A percentile compares a stretch with the other conserved stretches of the same genome.
These are phyloP conservation scores for Phytophthora chlamydospora DNA, from an alignment of 352 stramenopile species.

Conservation along the genomic window DNA sequence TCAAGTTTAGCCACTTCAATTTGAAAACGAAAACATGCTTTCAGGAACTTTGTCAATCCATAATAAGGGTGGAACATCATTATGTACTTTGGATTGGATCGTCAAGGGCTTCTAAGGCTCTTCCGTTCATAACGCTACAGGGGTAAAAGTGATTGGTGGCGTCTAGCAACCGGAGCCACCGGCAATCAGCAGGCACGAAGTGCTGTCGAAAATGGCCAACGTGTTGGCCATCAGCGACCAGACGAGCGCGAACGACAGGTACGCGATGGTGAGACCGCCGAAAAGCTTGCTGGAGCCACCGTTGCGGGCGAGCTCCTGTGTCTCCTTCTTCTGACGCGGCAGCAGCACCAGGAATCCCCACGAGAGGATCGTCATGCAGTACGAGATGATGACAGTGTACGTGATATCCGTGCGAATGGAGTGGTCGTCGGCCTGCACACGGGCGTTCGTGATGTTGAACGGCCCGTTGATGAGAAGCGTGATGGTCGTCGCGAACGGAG, in stretches of 20 bases:
- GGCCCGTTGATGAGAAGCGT: conserved; percentile 43
- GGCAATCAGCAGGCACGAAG: conserved; percentile 48
- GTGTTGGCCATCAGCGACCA: conserved; percentile 52
- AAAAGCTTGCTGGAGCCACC: conserved; percentile 45
- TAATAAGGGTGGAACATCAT: background rate
- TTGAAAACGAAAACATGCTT: too few species aligned
- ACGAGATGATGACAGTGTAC: conserved; percentile 48
- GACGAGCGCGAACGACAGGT: conserved; percentile 40
- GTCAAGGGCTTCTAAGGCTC: conserved; percentile 18
- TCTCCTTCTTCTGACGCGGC: conserved; percentile 51
- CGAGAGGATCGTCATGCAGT: conserved; percentile 41
- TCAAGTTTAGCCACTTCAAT: conserved; percentile 3
- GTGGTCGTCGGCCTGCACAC: conserved; percentile 45
- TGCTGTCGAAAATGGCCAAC: conserved; percentile 45
- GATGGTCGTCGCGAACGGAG: conserved; percentile 46
- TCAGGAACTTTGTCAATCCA: too few species aligned
- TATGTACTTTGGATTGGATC: conserved; percentile 27
- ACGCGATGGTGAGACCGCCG: conserved; percentile 39
- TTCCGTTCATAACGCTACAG: conserved; percentile 27
- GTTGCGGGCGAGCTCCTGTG: conserved; percentile 33
- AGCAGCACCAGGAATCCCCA: conserved; percentile 45
- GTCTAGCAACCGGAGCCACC: conserved; percentile 44
- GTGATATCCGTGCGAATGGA: conserved; percentile 44
- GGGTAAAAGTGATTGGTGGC: background rate
- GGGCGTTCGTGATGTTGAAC: conserved; percentile 49